Evolutionary conservation across 176 grass and related monocot genomes (phyloP), one percentile per base, ranked within the genome.

Genomic region (Aegilops speltoides): DNA sequence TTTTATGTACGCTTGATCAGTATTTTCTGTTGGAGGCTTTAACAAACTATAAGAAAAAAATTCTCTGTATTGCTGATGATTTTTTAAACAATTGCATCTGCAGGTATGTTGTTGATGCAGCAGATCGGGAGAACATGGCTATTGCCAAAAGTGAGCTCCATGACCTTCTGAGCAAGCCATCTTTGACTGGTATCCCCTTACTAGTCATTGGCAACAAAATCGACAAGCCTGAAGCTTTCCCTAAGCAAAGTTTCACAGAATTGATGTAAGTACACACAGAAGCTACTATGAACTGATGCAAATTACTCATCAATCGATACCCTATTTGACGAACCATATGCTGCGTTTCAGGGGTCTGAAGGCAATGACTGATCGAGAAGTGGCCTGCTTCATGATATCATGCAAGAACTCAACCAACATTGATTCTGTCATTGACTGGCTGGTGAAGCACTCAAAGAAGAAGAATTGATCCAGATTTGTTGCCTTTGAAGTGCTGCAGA

Each of bases 391-490:
- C 90, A 91, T 94, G 94, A 98, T 96, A 88, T 98, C 97, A 68
- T 98, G 97, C 92, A 98, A 96, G 90, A 94, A 98, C 85, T 94
- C 94, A 0, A 98, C 92, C 57, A 96, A 98, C 84, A 98, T 98
- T 17, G 97, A 96, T 46, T 85, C 89, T 0, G 94, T 98, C 32
- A 96, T 98, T 3, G 94, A 98, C 78, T 98, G 97, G 97, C 97
- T 98, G 4, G 79, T 98, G 71, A 96, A 96, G 90, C 91, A 98
- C 87, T 94, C 97, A 2, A 98, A 93, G 75, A 96, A 91, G 81
- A 96, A 93, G 76, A 98, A 98, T 37, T 98, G 86, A 98, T 60
- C 22, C 63, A 74, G 73, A 71, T 78, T 11, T 19, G 50, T 33
- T 54, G 52, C 23, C 71, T 73, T 50, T 70, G 24, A 85, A 77